These are phyloP conservation scores for Luzula sylvatica DNA, from an alignment of 176 grass and related monocot genomes.

Conservation along the genomic window DNA sequence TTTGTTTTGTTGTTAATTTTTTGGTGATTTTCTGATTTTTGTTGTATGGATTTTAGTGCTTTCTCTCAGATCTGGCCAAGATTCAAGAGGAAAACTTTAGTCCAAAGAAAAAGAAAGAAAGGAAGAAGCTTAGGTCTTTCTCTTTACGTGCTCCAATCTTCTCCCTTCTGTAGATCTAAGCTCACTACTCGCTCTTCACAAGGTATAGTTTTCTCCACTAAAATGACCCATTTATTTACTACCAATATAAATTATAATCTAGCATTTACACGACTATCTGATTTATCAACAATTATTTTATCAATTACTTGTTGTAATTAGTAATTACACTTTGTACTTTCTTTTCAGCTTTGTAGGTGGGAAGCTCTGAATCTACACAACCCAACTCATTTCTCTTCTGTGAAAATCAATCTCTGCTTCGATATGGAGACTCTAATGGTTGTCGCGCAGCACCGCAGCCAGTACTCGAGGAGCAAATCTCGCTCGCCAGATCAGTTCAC, in stretches of 20 bases:
- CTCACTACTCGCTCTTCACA: background rate
- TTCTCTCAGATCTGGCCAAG: constrained; percentile 19
- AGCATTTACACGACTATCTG: too few relatives aligned
- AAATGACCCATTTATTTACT: too few relatives aligned
- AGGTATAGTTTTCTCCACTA: too few relatives aligned
- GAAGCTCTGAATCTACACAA: background rate
- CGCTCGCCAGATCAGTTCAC: constrained; percentile 23
- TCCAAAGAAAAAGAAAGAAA: constrained; percentile 13
- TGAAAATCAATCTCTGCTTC: background rate
- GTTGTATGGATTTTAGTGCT: too few relatives aligned
- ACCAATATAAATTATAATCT: too few relatives aligned
- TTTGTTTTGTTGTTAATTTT: too few relatives aligned
- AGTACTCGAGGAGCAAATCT: constrained; percentile 39
- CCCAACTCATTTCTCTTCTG: constrained; percentile 4
- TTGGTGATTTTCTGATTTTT: too few relatives aligned
- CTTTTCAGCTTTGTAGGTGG: constrained; percentile 18
- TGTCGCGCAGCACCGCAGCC: constrained; percentile 56
- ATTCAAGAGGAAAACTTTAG: constrained; percentile 18
- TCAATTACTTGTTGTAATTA: too few relatives aligned
- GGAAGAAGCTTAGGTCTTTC: constrained; percentile 6
- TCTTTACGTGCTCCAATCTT: constrained; percentile 1
- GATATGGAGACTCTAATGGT: constrained; percentile 51
- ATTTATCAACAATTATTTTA: too few relatives aligned
- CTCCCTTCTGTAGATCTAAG: constrained; percentile 9
- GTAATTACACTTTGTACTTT: background rate